Evolutionary conservation across 805 yeast genomes (phyloP).

Genomic region (Starmerella sp.): DNA sequence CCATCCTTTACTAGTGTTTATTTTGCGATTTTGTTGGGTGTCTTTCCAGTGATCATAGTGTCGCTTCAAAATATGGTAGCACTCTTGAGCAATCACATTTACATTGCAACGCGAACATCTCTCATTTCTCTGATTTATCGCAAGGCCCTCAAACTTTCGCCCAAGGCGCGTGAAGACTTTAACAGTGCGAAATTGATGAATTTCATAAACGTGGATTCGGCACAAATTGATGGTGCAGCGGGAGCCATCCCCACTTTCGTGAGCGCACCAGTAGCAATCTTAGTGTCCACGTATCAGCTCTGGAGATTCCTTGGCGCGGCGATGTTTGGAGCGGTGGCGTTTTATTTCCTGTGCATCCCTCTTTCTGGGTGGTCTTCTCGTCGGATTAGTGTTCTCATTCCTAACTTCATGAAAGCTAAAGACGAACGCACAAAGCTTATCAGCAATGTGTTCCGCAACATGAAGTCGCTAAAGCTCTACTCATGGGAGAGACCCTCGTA

Average conservation of each 20-base stretch:
- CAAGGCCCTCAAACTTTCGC: constrained; percentile 58
- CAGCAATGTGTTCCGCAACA: constrained; percentile 75
- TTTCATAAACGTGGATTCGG: constrained; percentile 85
- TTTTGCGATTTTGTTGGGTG: constrained; percentile 18
- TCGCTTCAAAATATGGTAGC: constrained; percentile 15
- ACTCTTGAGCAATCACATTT: constrained; percentile 12
- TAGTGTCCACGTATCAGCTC: constrained; percentile 60
- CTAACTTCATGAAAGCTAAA: constrained; percentile 69
- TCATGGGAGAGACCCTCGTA: constrained; percentile 91
- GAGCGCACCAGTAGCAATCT: constrained; percentile 84
- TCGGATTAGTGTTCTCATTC: constrained; percentile 48
- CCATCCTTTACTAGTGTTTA: constrained; percentile 20
- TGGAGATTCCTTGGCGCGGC: constrained; percentile 66
- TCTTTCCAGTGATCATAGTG: constrained; percentile 17
- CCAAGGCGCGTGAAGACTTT: constrained; percentile 49
- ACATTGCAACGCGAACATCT: constrained; percentile 26
- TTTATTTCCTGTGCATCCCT: constrained; percentile 68
- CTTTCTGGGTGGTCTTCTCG: constrained; percentile 53
- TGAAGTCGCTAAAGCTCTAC: constrained; percentile 82
- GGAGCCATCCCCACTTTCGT: constrained; percentile 65
- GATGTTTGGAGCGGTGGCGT: constrained; percentile 81
- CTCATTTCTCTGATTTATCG: constrained; percentile 54
- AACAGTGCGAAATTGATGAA: constrained; percentile 88
- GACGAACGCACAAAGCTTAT: constrained; percentile 84
- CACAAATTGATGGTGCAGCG: constrained; percentile 67